Evolutionary conservation across 768 basidiomycete genomes (phyloP).

Genomic region (Leccinum obscurum): DNA sequence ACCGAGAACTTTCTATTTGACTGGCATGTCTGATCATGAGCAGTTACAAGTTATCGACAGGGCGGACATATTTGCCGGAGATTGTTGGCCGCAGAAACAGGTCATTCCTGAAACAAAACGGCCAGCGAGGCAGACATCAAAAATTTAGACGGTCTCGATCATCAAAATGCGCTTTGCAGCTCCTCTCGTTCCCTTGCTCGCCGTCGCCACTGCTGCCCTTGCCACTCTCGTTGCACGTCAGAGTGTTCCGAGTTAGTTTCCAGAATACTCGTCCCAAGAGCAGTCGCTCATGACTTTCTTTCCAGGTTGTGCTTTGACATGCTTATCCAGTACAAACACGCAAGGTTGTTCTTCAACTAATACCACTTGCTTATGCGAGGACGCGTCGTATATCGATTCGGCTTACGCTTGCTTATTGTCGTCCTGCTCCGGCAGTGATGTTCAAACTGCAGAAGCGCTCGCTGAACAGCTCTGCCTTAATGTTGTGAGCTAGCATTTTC

Average conservation of each 20-base stretch:
- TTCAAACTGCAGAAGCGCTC: constrained; percentile 40
- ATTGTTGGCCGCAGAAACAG: neutral
- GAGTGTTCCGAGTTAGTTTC: constrained; percentile 24
- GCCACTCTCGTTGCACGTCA: constrained; percentile 24
- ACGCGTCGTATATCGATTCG: constrained; percentile 42
- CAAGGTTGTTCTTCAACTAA: constrained; percentile 50
- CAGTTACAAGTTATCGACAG: neutral
- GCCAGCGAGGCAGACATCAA: neutral
- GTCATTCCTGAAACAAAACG: neutral
- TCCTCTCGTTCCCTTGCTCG: constrained; percentile 15
- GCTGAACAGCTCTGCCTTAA: constrained; percentile 46
- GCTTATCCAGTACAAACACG: constrained; percentile 45
- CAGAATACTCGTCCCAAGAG: neutral
- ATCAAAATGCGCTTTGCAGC: constrained; percentile 21
- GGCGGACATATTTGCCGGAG: neutral
- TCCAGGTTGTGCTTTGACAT: constrained; percentile 52
- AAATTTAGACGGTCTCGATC: neutral
- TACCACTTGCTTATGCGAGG: constrained; percentile 58
- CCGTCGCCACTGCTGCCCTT: constrained; percentile 15
- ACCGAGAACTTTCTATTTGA: no score
- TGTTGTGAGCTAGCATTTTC: constrained; percentile 41
- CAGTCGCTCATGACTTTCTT: neutral
- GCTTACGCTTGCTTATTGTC: constrained; percentile 49
- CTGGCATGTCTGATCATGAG: neutral
- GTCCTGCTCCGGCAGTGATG: constrained; percentile 49